Conservation (phyloP, 1,284 basidiomycete genomes). For the Meripilus lineatus region DNA sequence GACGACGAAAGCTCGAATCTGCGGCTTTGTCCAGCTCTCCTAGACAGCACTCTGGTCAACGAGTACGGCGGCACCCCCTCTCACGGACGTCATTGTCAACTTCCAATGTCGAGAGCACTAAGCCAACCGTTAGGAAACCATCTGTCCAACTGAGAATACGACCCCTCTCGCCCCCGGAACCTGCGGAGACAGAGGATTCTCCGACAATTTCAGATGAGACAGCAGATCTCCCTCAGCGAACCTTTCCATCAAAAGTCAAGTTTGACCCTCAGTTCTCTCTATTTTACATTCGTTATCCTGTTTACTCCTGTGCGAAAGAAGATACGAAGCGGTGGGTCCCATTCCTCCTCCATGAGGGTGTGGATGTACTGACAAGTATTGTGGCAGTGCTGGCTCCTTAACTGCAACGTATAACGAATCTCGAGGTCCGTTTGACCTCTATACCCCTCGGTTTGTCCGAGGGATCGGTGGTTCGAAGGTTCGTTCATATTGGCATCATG, state of each 20-base stretch:
- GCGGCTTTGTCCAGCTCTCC: no score
- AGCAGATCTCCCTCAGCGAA: slow-evolving; percentile 30
- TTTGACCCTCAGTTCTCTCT: slow-evolving; percentile 44
- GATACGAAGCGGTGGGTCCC: slow-evolving; percentile 21
- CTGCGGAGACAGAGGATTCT: neutral
- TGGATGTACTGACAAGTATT: neutral
- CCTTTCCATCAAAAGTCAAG: slow-evolving; percentile 42
- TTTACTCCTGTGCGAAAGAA: slow-evolving; percentile 44
- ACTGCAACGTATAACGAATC: slow-evolving; percentile 46
- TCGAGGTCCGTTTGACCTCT: slow-evolving; percentile 55
- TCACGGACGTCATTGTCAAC: no score
- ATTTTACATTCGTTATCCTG: slow-evolving; percentile 64
- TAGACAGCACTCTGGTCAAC: no score
- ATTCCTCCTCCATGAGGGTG: neutral
- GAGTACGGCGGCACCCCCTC: no score
- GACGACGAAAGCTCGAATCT: no score
- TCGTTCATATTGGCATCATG: neutral
- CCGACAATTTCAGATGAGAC: neutral
- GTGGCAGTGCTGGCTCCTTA: neutral
- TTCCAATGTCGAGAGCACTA: no score
- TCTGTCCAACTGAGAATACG: no score
- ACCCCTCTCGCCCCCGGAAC: neutral
- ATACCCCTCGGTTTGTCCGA: slow-evolving; percentile 73
- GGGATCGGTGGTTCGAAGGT: slow-evolving; percentile 62
- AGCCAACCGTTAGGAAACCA: no score